Evolutionary conservation across 768 basidiomycete genomes (phyloP), one percentile per base, ranked within the genome.

Genomic region (Punctularia strigosozonata): DNA sequence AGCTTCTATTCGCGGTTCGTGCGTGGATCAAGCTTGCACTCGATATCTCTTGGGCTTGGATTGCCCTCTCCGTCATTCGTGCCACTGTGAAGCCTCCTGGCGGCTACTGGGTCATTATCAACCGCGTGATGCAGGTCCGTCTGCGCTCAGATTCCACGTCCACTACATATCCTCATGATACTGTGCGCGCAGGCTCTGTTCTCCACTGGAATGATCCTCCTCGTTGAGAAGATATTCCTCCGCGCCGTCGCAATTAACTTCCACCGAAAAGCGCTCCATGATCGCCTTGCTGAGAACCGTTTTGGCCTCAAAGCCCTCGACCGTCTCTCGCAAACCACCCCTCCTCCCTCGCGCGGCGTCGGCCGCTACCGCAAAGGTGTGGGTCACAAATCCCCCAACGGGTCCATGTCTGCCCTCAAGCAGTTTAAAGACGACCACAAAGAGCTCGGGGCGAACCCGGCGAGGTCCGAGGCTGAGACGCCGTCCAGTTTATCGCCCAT

Each of bases 161-260:
- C 23, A 19, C 32, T 32, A 26, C 21, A 26, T 42, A 14, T 28
- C 36, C 13, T 38, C 15, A 22, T 8, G 28, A 30, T 19, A 7
- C 19, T 17, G 21, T 12, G 31, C 6, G 18, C 47, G 42, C 50
- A 70, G 62, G 68, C 65, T 24, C 48, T 73, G 28, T 75, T 74
- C 45, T 52, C 67, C 8, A 54, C 62, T 0, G 49, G 55, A 0
- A 38, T 71, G 23, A 58, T 74, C 33, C 50, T 75, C 1, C 61
- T 74, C 10, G 63, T 54, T 21, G 73, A 75, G 51, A 75, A 73
- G 53, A 54, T 81, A 25, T 75, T 80, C 54, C 55, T 88, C 23
- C 80, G 77, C 48, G 76, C 77, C 43, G 74, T 86, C 32, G 83
- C 85, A 21, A 85, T 85, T 59, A 81, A 75, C 46, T 88, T 87